Evolutionary conservation across 2,329 filamentous ascomycete species (phyloP).

Genomic region (Trichoderma harzianum): DNA sequence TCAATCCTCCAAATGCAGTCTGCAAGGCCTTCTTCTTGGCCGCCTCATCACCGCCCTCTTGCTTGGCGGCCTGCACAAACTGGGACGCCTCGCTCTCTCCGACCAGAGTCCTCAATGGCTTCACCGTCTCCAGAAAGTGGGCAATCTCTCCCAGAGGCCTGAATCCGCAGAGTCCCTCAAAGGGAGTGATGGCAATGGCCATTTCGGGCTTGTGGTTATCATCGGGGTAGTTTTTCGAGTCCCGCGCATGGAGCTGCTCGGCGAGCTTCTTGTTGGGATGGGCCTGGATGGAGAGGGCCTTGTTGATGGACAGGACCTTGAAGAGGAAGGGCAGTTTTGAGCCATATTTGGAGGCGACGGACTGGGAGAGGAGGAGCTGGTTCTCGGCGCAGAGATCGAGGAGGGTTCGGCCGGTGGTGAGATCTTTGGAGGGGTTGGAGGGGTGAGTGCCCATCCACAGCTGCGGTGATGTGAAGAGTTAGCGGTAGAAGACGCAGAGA

Average conservation of each 20-base stretch:
- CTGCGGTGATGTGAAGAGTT: constrained; percentile 41
- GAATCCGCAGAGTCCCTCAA: constrained; percentile 95
- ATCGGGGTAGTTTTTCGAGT: constrained; percentile 94
- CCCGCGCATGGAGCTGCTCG: constrained; percentile 78
- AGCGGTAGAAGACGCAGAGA: background rate
- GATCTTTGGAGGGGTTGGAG: constrained; percentile 88
- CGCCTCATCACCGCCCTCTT: constrained; percentile 40
- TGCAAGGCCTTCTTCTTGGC: constrained; percentile 77
- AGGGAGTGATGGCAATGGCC: constrained; percentile 95
- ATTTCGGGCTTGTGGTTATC: constrained; percentile 99
- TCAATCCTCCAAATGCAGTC: constrained; percentile 71
- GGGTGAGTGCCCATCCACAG: constrained; percentile 99
- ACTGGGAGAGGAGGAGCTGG: constrained; percentile 70
- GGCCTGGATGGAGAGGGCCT: constrained; percentile 94
- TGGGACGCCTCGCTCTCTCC: constrained; percentile 59
- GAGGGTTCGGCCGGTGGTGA: constrained; percentile 77
- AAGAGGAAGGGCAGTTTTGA: constrained; percentile 91
- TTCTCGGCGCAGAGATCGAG: constrained; percentile 88
- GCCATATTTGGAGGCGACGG: constrained; percentile 71
- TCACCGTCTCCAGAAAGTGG: constrained; percentile 66
- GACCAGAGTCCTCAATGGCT: constrained; percentile 61
- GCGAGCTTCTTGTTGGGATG: constrained; percentile 92
- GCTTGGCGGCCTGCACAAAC: constrained; percentile 51
- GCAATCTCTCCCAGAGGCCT: constrained; percentile 80
- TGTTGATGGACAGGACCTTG: constrained; percentile 95